Base-by-base conservation (phyloP, 2,329 filamentous ascomycete genomes). In the Geosmithia flava region DNA sequence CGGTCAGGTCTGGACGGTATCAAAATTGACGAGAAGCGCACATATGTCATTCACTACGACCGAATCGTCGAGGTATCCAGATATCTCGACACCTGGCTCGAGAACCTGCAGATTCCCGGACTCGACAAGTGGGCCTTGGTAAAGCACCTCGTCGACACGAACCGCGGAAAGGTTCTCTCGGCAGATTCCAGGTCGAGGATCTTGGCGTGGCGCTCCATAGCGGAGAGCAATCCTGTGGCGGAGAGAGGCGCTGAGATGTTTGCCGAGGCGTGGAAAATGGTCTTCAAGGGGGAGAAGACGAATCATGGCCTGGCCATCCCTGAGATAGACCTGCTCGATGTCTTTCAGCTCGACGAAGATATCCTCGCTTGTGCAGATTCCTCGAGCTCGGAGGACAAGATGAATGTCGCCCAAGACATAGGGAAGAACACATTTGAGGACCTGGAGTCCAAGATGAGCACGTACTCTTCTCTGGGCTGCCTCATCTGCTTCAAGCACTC, bases 401-500 rank as follows among this genome's bases (percentile, higher is more conserved):
- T 16, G 16, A n/a, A n/a, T 11, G 44, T 17, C 15, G 11, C 23
- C n/a, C 13, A 43, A 10, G 27, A 37, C 19, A 20, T 17, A n/a
- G 19, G 13, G 20, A 23, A 47, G 33, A 20, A 23, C 20, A 13
- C 27, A 7, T 44, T 48, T 20, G 37, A 43, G 13, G 40, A 16
- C 17, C 39, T 48, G 20, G 46, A 48, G 53, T 66, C 66, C 20
- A 68, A 69, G 37, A 56, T 80, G 20, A 72, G 73, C 45, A 79
- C 74, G 1, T 78, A 79, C 55, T 69, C 70, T 30, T 67, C 75
- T 10, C 65, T 80, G 16, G 74, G 73, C 13, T 81, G 77, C 53
- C 60, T 78, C n/a, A 71, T 79, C 47, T 81, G 77, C 59, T 75
- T 70, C 55, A 74, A 74, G 46, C 72, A 80, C 57, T 78, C 76